Evolutionary conservation across 1,139 yeast species (phyloP), one percentile per base, ranked within the genome.

Genomic region (Blastobotrys aristatus): DNA sequence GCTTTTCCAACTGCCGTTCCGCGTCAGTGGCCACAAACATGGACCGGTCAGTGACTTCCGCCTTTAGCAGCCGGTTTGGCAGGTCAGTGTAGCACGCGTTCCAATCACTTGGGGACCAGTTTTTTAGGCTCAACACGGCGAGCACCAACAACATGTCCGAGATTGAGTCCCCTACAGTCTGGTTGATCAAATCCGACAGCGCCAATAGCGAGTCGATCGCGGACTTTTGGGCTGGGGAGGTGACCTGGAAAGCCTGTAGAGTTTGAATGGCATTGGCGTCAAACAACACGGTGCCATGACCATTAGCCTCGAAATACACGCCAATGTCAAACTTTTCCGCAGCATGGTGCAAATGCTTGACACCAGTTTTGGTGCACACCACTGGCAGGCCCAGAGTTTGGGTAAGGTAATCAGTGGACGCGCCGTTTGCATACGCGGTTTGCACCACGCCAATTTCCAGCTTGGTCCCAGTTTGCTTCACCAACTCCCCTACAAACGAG

Each of bases 401-500:
- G 46, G 75, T 74, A 35, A 92, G 72, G 61, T 80, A 92, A 38
- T 75, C 71, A 0, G 97, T 87, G 0, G 97, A 86, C 8, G 86
- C 79, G 2, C 98, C 98, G 64, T 92, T 92, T 45, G 98, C 98
- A 62, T 92, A 92, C 0, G 98, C 98, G 1, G 98, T 92, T 70
- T 92, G 99, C 22, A 92, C 89, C 7, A 90, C 94, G 4, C 97
- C 98, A 49, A 92, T 71, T 60, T 64, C 53, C 24, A 76, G 56
- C 13, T 54, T 54, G 21, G 61, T 53, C 31, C 60, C 64, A 16
- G 66, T 65, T 41, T 68, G 64, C 40, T 65, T 65, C 29, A 82
- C 69, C 48, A 83, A 69, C 22, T 80, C 70, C 44, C 75, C 73
- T 59, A 88, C 73, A 64, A 80, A 84, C 45, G 75, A 73, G 0